Evolutionary conservation across 805 yeast genomes (phyloP).

Genomic region (Schizosaccharomyces lindneri): DNA sequence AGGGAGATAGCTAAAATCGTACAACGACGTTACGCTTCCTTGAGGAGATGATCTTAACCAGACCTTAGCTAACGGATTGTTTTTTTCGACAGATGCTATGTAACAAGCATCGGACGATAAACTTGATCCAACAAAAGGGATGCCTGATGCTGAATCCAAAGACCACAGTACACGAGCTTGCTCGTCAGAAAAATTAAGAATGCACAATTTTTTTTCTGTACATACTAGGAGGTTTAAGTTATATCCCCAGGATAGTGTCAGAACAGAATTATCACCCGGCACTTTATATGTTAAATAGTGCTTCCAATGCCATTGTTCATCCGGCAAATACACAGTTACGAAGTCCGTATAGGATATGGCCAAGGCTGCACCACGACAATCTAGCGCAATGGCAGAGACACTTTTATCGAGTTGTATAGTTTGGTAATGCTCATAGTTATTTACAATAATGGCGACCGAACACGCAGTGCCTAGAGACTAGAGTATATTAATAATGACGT

Average conservation of each 20-base stretch:
- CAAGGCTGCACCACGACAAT: conserved; percentile 6
- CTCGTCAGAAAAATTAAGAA: conserved; percentile 29
- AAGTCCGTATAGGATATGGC: conserved; percentile 10
- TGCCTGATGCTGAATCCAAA: background rate
- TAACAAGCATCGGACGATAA: conserved; percentile 45
- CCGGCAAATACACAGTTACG: conserved; percentile 10
- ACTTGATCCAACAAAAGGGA: conserved; percentile 22
- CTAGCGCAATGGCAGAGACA: conserved; percentile 2
- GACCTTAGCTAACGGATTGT: conserved; percentile 44
- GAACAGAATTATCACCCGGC: conserved; percentile 15
- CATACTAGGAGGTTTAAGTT: conserved; percentile 31
- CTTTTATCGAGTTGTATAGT: background rate
- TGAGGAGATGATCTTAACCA: conserved; percentile 60
- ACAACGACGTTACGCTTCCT: conserved; percentile 27
- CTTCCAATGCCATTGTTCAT: conserved; percentile 8
- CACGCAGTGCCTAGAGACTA: background rate
- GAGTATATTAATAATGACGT: background rate
- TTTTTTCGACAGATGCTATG: conserved; percentile 36
- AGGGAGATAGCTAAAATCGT: conserved; percentile 43
- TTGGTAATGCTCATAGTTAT: background rate
- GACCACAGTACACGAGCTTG: conserved; percentile 2
- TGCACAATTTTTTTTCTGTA: conserved; percentile 19
- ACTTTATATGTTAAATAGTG: conserved; percentile 7
- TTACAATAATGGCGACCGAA: background rate
- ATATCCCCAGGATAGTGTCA: conserved; percentile 30